Conservation (phyloP, 2,329 filamentous ascomycete species). For the Botrytis deweyae region DNA sequence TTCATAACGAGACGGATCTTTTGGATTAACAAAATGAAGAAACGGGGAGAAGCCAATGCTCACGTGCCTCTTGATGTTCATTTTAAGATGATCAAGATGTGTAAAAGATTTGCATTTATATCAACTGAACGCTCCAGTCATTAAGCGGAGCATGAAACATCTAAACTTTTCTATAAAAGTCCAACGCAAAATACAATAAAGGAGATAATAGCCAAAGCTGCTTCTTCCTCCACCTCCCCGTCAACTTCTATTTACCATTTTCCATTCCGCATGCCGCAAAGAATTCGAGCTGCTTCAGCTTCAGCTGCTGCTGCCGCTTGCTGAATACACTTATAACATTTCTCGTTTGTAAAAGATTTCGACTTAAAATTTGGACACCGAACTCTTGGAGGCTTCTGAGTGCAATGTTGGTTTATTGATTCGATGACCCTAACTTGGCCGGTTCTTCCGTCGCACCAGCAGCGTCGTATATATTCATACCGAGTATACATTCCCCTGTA, state of each 20-base stretch:
- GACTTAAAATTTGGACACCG: neutral
- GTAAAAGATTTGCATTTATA: neutral
- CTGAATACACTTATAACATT: neutral
- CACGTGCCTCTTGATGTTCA: neutral
- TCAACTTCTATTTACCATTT: neutral
- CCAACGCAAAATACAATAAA: neutral
- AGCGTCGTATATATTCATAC: neutral
- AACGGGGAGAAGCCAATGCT: neutral
- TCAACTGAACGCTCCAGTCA: neutral
- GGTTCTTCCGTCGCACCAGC: neutral
- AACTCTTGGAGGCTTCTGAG: neutral
- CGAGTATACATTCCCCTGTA: neutral
- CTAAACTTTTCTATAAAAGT: neutral
- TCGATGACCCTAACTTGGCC: neutral
- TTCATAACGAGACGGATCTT: too few relatives aligned
- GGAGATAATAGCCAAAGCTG: neutral
- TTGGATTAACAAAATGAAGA: too few relatives aligned
- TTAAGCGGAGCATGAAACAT: neutral
- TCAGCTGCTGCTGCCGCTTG: neutral
- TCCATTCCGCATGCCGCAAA: neutral
- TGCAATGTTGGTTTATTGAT: accelerated
- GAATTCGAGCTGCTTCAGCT: neutral
- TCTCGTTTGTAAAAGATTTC: neutral
- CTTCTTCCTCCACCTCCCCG: neutral
- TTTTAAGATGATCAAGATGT: neutral